Conservation (phyloP, 202 grass and related monocot species). For the Zizania palustris region DNA sequence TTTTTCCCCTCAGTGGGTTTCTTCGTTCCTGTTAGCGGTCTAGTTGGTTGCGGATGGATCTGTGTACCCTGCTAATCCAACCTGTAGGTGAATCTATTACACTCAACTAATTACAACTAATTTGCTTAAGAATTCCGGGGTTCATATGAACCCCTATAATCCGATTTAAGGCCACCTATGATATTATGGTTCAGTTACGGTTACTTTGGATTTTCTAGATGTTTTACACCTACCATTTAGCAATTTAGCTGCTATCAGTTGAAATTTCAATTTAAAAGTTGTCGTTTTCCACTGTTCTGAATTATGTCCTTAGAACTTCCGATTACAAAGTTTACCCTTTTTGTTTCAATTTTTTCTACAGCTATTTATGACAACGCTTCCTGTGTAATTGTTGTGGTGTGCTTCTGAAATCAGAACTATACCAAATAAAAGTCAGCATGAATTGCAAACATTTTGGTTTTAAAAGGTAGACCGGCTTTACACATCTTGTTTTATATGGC, state of each 20-base stretch:
- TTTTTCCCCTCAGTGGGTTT: background rate
- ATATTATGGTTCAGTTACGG: background rate
- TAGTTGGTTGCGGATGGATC: background rate
- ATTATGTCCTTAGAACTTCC: background rate
- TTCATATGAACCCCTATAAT: background rate
- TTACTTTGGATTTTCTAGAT: slow-evolving; percentile 2
- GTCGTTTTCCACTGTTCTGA: background rate
- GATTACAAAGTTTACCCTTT: slow-evolving; percentile 1
- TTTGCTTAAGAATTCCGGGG: no score
- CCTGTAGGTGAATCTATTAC: background rate
- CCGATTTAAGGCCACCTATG: background rate
- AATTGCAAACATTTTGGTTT: background rate
- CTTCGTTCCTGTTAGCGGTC: background rate
- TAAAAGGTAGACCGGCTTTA: background rate
- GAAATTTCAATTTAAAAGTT: slow-evolving; percentile 18
- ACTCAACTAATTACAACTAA: background rate
- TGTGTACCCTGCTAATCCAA: background rate
- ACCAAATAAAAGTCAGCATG: background rate
- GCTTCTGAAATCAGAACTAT: background rate
- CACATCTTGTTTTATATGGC: slow-evolving; percentile 11
- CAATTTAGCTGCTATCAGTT: slow-evolving; percentile 4
- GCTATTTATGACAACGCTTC: background rate
- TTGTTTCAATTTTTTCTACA: background rate
- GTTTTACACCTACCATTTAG: background rate
- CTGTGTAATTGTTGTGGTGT: background rate